A percentile compares a stretch with the other conserved stretches of the same genome.
Conservation (phyloP, 176 grass and related monocot species). For the Carex myosuroides region DNA sequence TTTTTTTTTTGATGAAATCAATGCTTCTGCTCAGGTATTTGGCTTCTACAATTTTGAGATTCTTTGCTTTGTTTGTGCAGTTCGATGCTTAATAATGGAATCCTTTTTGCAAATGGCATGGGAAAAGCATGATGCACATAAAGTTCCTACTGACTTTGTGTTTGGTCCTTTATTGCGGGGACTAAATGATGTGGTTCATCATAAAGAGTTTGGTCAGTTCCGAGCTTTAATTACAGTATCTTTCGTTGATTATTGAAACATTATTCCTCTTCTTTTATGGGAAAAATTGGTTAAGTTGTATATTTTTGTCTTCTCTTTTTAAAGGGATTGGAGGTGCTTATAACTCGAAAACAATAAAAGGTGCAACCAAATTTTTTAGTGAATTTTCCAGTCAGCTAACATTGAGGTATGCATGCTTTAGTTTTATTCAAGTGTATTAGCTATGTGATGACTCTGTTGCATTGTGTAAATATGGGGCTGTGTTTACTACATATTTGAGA, state of each 20-base stretch:
- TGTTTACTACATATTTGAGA: background rate
- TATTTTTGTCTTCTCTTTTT: constrained; percentile 18
- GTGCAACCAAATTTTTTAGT: constrained; percentile 57
- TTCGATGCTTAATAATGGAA: constrained; percentile 76
- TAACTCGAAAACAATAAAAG: constrained; percentile 76
- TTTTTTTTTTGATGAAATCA: constrained; percentile 9
- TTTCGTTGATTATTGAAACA: background rate
- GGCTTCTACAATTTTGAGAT: constrained; percentile 12
- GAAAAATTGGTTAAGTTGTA: background rate
- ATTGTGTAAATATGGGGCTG: background rate
- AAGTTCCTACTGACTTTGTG: constrained; percentile 63
- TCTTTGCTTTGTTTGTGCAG: constrained; percentile 42
- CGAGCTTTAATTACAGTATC: constrained; percentile 17
- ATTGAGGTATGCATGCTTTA: constrained; percentile 43
- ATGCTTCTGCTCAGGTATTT: constrained; percentile 13
- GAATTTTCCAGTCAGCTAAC: constrained; percentile 39
- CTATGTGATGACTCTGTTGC: background rate
- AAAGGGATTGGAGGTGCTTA: constrained; percentile 68
- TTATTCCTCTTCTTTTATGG: background rate
- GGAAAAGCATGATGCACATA: constrained; percentile 38
- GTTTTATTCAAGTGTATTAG: background rate
- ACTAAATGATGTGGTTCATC: constrained; percentile 86
- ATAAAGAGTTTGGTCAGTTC: constrained; percentile 95
- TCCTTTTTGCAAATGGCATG: constrained; percentile 82
- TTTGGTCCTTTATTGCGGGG: constrained; percentile 67